These are phyloP conservation scores for Skeletonema grethae DNA, from an alignment of 108 stramenopile genomes.

Conservation along the genomic window DNA sequence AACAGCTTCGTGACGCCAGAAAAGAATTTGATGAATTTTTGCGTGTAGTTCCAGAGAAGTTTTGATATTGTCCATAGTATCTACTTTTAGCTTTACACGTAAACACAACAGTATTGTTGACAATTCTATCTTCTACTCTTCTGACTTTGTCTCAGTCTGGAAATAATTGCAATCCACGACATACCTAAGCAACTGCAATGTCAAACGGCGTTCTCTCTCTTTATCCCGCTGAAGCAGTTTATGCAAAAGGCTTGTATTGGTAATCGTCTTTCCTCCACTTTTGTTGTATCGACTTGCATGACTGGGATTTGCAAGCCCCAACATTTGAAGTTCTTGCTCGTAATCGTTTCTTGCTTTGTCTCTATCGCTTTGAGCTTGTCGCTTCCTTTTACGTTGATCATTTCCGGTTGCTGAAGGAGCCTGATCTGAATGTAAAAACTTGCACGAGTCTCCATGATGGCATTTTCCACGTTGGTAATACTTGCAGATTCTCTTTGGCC, in stretches of 20 bases:
- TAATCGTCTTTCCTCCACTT: constrained; percentile 17
- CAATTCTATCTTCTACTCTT: constrained; percentile 5
- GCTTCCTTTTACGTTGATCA: constrained; percentile 9
- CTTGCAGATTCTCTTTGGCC: constrained; percentile 28
- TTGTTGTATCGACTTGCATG: constrained; percentile 12
- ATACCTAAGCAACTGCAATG: constrained; percentile 76
- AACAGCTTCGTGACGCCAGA: constrained; percentile 42
- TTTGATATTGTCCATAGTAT: background rate
- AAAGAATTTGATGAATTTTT: constrained; percentile 62
- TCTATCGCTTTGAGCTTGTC: constrained; percentile 39
- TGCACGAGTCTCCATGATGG: constrained; percentile 49
- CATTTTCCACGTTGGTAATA: constrained; percentile 48
- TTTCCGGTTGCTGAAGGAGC: background rate
- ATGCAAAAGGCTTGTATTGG: constrained; percentile 56
- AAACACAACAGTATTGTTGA: background rate
- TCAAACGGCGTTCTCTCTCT: constrained; percentile 67
- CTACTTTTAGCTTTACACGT: background rate
- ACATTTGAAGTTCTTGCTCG: constrained; percentile 32
- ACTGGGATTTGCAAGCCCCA: constrained; percentile 37
- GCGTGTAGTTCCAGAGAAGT: constrained; percentile 34
- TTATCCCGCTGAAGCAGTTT: constrained; percentile 75
- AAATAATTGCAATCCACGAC: constrained; percentile 79
- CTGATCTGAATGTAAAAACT: constrained; percentile 37
- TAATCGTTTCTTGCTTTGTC: constrained; percentile 30
- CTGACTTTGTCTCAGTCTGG: constrained; percentile 14